Base-by-base conservation (phyloP, 768 basidiomycete species). In the Royoungia palumana region DNA sequence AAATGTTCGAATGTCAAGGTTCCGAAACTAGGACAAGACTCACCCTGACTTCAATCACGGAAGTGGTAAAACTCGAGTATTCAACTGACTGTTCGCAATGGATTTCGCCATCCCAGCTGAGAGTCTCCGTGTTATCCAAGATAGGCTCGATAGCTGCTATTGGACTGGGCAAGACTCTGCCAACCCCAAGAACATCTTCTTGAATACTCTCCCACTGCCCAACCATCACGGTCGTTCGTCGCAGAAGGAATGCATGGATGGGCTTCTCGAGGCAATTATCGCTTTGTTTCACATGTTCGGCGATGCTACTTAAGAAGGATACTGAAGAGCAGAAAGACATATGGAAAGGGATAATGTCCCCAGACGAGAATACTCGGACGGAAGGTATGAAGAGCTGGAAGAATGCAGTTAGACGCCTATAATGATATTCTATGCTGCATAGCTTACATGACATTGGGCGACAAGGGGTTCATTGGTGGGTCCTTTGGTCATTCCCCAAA, bases 61-160 rank as follows among this genome's bases (percentile, higher is more conserved):
- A 70, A 3, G 75, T 72, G n/a, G 54, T 60, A 65, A 87, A 87
- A 8, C 78, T 70, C 43, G 79, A 75, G 41, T 70, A 70, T 14
- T 63, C 63, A 24, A 78, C 60, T 22, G 74, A 64, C 11, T 59
- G 60, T 4, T 71, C 63, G 44, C 72, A 67, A 14, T 62, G 62
- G 16, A 85, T 59, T 54, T 79, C 75, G 14, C 85, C 85, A 51
- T 80, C 80, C 77, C 83, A 88, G 58, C 83, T 83, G 5, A 81
- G 60, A 46, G 75, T 70, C 34, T 65, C 67, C 25, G 70, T 63
- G 21, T 60, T 47, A 41, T 57, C 55, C 20, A 54, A 51, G 36
- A 55, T 59, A 54, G 46, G 59, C 46, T 57, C 37, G 59, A 64
- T 8, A 72, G 75, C 4, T 74, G 77, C 13, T 73, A 60, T 22